Evolutionary conservation across 148 eudicot genomes (phyloP), one percentile per base, ranked within the genome.

Genomic region (Persicaria tinctoria): DNA sequence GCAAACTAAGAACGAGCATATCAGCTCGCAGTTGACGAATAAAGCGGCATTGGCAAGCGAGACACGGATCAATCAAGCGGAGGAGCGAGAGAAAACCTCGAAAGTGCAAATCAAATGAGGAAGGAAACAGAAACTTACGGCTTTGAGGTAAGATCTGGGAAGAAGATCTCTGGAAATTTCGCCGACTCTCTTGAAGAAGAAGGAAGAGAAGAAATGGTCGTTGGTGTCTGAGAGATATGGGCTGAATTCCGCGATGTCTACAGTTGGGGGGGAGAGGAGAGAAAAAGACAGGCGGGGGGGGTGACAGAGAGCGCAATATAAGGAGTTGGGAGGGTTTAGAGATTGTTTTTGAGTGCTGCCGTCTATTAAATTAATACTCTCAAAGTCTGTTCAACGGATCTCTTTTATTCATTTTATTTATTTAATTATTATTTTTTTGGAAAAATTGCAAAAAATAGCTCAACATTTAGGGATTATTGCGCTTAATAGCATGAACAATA

Each of bases 281-380:
- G 70, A 66, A 66, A 66, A 8, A 66, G 70, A 66, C 70, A 41
- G 48, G 41, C 41, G 41, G 41, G 41, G 38, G 70, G 48, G 70
- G 44, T 7, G 48, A 13, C 70, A 66, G 18, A 66, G 70, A 41
- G 70, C 70, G 70, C 70, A 66, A 66, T 66, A 44, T 38, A 66
- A 38, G 70, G 70, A 66, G 70, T 38, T 38, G 41, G 47, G 70
- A 66, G 70, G 70, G n/a, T 13, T 66, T 12, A 1, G 38, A 66
- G 44, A 41, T 66, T 66, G 70, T 66, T 64, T 38, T 13, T 27
- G 3, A 66, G 70, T 41, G 47, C 32, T 66, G 48, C 70, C 70
- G 70, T 66, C 70, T 44, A 66, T 66, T 66, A 66, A n/a, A n/a
- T 66, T 13, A 44, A 66, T 66, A 66, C 47, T 66, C 70, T 38